Evolutionary conservation across 495 filamentous ascomycete species (phyloP), one percentile per base, ranked within the genome.

Genomic region (Xylaria palmicola): DNA sequence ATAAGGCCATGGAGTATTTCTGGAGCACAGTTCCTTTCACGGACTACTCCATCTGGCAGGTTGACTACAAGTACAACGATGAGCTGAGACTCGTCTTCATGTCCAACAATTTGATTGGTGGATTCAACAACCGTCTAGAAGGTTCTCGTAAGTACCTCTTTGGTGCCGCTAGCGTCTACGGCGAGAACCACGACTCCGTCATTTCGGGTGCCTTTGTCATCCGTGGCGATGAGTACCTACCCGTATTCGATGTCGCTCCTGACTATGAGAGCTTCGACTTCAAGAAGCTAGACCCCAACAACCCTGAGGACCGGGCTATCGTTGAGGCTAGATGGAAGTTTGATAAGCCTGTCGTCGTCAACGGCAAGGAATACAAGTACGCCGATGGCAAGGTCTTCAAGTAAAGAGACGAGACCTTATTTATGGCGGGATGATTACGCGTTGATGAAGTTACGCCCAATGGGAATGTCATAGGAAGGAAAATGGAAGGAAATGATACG

Each of bases 61-160:
- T 90, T 61, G 86, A 89, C 75, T 99, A 97, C 86, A 97, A 96
- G 84, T 98, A 98, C 85, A 93, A 97, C 79, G 86, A 96, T 53
- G 94, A 98, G 86, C 86, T 98, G 67, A 97, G 92, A 69, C 81
- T 92, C 72, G 90, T 89, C 72, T 98, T 98, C 88, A 98, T 98
- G 94, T 89, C 91, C 62, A 90, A 87, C 81, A 98, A 98, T 85
- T 80, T 97, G 74, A 93, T 98, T 73, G 90, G 90, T 80, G 95
- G 94, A 72, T 96, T 98, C 86, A 96, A 97, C 81, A 85, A 86
- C 73, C 95, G 94, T 81, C 90, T 99, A 60, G 94, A 99, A 86
- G 94, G 75, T 62, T 96, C 91, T 73, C 93, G 94, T 82, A 99
- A 98, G 87, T 97, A 93, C 86, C 80, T 99, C 77, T 98, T 99